Evolutionary conservation across 2,329 filamentous ascomycete species (phyloP).

Genomic region (Pleomassaria siparia): DNA sequence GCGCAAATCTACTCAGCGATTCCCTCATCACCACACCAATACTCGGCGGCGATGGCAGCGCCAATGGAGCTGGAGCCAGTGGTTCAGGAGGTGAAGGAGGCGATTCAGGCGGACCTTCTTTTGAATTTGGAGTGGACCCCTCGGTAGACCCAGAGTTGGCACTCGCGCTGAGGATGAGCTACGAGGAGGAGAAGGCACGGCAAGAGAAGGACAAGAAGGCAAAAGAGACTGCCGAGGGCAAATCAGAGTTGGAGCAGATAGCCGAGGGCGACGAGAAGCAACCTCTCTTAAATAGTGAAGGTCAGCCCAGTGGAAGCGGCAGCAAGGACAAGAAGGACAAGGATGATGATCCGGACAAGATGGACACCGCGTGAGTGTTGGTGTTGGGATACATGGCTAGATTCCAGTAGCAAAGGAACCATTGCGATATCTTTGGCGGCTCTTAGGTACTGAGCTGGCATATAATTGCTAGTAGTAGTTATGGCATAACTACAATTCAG

Average conservation of each 20-base stretch:
- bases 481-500: no score
- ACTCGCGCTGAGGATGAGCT: constrained; percentile 91
- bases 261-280: constrained; percentile 66
- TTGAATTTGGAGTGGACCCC: constrained; percentile 89
- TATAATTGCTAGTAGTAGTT: no score
- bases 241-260: constrained; percentile 77
- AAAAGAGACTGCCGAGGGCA: constrained; percentile 69
- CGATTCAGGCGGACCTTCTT: constrained; percentile 61
- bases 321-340: constrained; percentile 51
- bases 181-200: constrained; percentile 95
- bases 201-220: constrained; percentile 83
- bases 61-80: constrained; percentile 57
- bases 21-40: constrained; percentile 88
- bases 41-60: constrained; percentile 75
- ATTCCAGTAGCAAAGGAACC: neutral
- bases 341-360: constrained; percentile 70
- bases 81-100: constrained; percentile 56
- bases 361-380: constrained; percentile 77
- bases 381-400: neutral
- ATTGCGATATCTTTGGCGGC: constrained; percentile 12
- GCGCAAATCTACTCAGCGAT: constrained; percentile 89
- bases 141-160: constrained; percentile 91
- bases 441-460: constrained; percentile 4
- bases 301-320: constrained; percentile 65
- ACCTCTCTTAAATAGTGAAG: constrained; percentile 64